A percentile compares a stretch with the other conserved stretches of the same genome.
Conservation (phyloP, 2,329 filamentous ascomycete genomes). For the Colletotrichum australisinense region DNA sequence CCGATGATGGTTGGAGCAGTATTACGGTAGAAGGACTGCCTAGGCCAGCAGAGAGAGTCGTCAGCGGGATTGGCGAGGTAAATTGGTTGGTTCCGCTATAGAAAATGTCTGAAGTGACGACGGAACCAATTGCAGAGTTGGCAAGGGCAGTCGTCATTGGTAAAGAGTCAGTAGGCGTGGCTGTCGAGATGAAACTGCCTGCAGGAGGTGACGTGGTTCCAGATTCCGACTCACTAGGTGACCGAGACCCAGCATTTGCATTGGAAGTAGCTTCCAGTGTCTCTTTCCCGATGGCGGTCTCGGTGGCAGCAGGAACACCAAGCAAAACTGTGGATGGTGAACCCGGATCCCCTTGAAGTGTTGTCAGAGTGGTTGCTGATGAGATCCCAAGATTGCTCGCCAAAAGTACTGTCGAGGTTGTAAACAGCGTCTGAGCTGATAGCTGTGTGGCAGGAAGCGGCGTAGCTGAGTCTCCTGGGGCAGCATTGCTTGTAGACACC, state of each 20-base stretch:
- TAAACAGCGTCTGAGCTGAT: neutral
- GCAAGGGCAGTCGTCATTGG: neutral
- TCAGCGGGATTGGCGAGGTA: neutral
- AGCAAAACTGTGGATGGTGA: neutral
- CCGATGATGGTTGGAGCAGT: neutral
- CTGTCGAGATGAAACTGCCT: neutral
- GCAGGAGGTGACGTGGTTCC: no score
- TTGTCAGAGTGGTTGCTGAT: neutral
- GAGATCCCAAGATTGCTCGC: neutral
- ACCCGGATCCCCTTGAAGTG: neutral
- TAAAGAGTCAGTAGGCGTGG: neutral
- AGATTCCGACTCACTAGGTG: neutral
- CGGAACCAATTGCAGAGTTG: neutral
- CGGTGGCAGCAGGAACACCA: neutral
- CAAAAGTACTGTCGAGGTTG: neutral
- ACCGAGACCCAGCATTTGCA: neutral
- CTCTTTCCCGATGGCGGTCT: neutral
- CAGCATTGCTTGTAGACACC: neutral
- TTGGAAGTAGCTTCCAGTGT: neutral
- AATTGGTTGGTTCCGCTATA: neutral
- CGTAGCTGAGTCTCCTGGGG: neutral
- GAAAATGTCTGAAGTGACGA: constrained; percentile 5
- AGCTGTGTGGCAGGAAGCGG: neutral
- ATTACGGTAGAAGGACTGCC: neutral
- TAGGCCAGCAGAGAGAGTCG: constrained; percentile 7